These are phyloP conservation scores for Trichophyton schoenleinii DNA, from an alignment of 2,329 filamentous ascomycete species.

Conservation along the genomic window DNA sequence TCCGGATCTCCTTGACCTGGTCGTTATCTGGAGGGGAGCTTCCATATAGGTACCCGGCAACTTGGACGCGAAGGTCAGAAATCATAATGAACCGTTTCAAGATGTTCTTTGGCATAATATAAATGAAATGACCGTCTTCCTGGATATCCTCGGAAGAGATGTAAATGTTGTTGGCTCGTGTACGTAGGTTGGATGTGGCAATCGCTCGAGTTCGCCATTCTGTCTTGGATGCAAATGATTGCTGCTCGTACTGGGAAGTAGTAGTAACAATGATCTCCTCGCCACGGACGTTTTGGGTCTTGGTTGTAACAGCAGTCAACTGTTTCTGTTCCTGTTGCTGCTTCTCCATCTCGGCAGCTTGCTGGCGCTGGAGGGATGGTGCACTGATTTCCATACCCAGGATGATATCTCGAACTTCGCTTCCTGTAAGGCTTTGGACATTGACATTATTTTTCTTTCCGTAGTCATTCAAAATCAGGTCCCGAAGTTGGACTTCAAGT, in stretches of 20 bases:
- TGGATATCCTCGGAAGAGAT: slow-evolving; percentile 92
- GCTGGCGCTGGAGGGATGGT: slow-evolving; percentile 93
- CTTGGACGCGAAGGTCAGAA: slow-evolving; percentile 88
- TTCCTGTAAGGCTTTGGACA: slow-evolving; percentile 87
- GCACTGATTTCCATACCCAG: slow-evolving; percentile 99
- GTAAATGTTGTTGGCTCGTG: slow-evolving; percentile 94
- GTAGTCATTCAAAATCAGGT: slow-evolving; percentile 95
- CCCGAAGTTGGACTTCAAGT: slow-evolving; percentile 91
- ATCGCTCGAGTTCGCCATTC: slow-evolving; percentile 97
- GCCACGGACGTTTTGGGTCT: slow-evolving; percentile 92
- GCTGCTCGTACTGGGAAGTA: slow-evolving; percentile 93
- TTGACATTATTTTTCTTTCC: slow-evolving; percentile 99
- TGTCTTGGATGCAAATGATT: slow-evolving; percentile 95
- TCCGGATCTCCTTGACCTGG: slow-evolving; percentile 91
- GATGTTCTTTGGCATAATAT: slow-evolving; percentile 98
- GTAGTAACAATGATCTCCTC: slow-evolving; percentile 98
- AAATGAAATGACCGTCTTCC: slow-evolving; percentile 76
- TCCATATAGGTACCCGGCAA: slow-evolving; percentile 91
- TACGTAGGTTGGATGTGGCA: slow-evolving; percentile 87
- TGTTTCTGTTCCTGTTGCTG: slow-evolving; percentile 96
- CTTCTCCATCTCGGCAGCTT: slow-evolving; percentile 97
- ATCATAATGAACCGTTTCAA: slow-evolving; percentile 97
- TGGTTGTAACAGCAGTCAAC: slow-evolving; percentile 91
- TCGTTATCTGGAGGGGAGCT: slow-evolving; percentile 86
- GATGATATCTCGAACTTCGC: slow-evolving; percentile 96